Evolutionary conservation across 1,284 basidiomycete species (phyloP).

Genomic region (Naganishia cerealis): DNA sequence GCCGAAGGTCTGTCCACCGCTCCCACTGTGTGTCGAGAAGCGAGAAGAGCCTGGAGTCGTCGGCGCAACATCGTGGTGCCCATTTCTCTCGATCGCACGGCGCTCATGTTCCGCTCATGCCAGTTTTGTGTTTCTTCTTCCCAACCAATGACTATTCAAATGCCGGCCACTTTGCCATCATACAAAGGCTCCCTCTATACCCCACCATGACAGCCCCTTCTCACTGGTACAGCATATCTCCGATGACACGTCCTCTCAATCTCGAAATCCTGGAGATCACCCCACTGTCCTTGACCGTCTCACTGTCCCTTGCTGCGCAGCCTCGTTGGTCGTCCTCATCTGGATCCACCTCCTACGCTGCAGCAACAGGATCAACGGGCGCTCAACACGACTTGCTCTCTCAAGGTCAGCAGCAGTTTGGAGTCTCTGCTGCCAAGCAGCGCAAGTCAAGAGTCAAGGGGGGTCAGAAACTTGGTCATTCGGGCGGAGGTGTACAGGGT

Average conservation of each 20-base stretch:
- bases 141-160: background rate
- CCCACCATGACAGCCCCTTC: slow-evolving; percentile 27
- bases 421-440: slow-evolving; percentile 16
- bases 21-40: too few relatives aligned
- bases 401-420: slow-evolving; percentile 27
- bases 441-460: slow-evolving; percentile 24
- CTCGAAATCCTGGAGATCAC: slow-evolving; percentile 53
- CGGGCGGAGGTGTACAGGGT: background rate
- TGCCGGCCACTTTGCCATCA: background rate
- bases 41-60: background rate
- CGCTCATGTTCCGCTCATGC: background rate
- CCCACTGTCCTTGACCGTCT: slow-evolving; percentile 52
- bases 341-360: slow-evolving; percentile 5
- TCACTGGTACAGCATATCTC: slow-evolving; percentile 52
- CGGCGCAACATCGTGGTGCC: background rate
- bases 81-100: slow-evolving; percentile 21
- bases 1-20: background rate
- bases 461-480: slow-evolving; percentile 6
- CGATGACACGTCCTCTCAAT: slow-evolving; percentile 51
- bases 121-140: background rate
- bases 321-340: slow-evolving; percentile 16
- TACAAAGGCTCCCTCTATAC: background rate
- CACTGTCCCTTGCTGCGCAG: slow-evolving; percentile 47
- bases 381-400: slow-evolving; percentile 19
- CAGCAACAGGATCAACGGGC: background rate